A percentile compares a stretch with the other conserved stretches of the same genome.
Evolutionary conservation across 805 yeast species (phyloP).

Genomic region (Ogataea thermomethanolica): DNA sequence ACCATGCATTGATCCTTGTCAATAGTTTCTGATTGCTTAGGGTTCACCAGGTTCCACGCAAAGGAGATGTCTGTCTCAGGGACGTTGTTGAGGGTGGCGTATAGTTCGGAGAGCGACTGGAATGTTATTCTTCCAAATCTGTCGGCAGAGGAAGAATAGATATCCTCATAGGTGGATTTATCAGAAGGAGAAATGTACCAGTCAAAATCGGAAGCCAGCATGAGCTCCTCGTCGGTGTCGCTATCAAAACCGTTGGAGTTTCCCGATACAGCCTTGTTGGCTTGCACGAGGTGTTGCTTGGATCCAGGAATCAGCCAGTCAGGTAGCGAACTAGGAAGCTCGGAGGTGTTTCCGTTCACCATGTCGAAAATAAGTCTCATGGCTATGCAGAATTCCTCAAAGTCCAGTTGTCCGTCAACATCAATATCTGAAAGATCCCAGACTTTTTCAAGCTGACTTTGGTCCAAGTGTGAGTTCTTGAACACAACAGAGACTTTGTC

Average conservation of each 20-base stretch:
- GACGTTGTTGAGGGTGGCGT: conserved; percentile 62
- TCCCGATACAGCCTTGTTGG: conserved; percentile 60
- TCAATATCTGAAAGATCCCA: conserved; percentile 96
- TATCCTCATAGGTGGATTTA: conserved; percentile 68
- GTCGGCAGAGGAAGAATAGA: conserved; percentile 74
- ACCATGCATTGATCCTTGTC: conserved; percentile 92
- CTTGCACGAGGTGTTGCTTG: conserved; percentile 80
- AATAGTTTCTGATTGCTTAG: conserved; percentile 79
- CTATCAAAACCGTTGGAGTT: conserved; percentile 31
- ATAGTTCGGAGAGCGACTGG: conserved; percentile 65
- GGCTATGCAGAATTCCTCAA: conserved; percentile 96
- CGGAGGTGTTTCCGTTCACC: conserved; percentile 61
- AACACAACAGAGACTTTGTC: conserved; percentile 82
- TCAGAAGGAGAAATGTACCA: conserved; percentile 97
- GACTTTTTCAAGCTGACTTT: conserved; percentile 70
- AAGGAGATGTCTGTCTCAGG: conserved; percentile 82
- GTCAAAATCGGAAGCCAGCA: conserved; percentile 68
- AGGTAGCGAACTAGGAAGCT: conserved; percentile 74
- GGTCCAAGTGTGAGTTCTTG: conserved; percentile 81
- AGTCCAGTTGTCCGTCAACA: conserved; percentile 85
- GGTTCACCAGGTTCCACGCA: conserved; percentile 95
- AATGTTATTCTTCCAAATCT: conserved; percentile 75
- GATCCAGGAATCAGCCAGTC: conserved; percentile 91
- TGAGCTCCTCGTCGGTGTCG: conserved; percentile 63
- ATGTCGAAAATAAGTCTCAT: conserved; percentile 92